A percentile compares a stretch with the other conserved stretches of the same genome.
phyloP scores from a whole-genome alignment of 306 rosid species.

The Chamaecrista fasciculata region DNA sequence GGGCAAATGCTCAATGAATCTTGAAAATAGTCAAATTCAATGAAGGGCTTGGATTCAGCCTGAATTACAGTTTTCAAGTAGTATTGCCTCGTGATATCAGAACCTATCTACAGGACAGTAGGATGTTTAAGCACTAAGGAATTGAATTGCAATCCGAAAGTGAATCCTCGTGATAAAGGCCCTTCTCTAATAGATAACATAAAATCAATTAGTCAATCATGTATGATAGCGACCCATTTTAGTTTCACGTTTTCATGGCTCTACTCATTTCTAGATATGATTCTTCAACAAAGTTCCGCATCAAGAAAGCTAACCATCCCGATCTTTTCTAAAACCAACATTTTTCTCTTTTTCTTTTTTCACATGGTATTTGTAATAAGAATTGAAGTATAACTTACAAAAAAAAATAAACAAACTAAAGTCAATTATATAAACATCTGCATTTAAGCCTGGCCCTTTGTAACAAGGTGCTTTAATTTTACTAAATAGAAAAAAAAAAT shows the following conservation, averaged over 20 bases:
- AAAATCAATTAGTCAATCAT: conserved; percentile 22
- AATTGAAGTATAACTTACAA: too few relatives aligned
- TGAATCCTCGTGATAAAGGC: background rate
- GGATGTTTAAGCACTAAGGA: conserved; percentile 50
- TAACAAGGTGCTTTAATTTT: too few relatives aligned
- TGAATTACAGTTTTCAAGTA: background rate
- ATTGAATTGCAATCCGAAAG: conserved; percentile 22
- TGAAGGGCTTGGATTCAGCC: conserved; percentile 25
- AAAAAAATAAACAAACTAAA: too few relatives aligned
- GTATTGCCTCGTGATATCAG: conserved; percentile 11
- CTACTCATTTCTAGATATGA: background rate
- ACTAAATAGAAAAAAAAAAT: too few relatives aligned
- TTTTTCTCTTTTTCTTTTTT: too few relatives aligned
- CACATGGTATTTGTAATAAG: too few relatives aligned
- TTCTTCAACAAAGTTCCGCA: too few relatives aligned
- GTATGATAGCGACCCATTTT: background rate
- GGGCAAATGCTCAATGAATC: conserved; percentile 21
- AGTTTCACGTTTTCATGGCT: background rate
- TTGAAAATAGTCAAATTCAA: conserved; percentile 10
- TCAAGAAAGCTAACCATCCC: too few relatives aligned
- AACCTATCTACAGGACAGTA: background rate
- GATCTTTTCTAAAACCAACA: too few relatives aligned
- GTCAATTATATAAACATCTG: too few relatives aligned
- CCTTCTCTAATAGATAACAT: background rate
- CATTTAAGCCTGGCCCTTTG: too few relatives aligned